These are phyloP conservation scores for Phytophthora vignae DNA, from an alignment of 352 stramenopile genomes.

Conservation along the genomic window DNA sequence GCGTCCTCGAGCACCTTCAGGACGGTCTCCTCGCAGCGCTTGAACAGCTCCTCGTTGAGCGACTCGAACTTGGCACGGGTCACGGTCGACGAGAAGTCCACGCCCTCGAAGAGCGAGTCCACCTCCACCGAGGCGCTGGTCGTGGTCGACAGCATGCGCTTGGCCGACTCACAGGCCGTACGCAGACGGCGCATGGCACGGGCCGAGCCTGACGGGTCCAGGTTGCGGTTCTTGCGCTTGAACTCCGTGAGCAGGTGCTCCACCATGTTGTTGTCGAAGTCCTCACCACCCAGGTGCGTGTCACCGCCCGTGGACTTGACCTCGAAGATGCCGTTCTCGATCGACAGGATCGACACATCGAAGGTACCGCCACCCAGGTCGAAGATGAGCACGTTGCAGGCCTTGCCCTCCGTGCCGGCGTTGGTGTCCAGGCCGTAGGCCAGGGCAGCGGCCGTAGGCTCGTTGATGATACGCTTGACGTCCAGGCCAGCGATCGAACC, in stretches of 20 bases:
- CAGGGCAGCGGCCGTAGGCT: conserved; percentile 96
- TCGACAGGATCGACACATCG: conserved; percentile 95
- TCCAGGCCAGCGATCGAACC: conserved; percentile 72
- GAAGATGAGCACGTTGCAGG: conserved; percentile 97
- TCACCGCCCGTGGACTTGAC: conserved; percentile 97
- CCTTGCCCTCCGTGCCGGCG: conserved; percentile 77
- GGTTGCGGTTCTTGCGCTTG: conserved; percentile 91
- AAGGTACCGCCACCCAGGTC: conserved; percentile 96
- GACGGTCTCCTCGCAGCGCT: conserved; percentile 86
- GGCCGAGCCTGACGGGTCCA: conserved; percentile 92
- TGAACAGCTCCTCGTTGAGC: conserved; percentile 85
- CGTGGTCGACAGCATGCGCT: conserved; percentile 95
- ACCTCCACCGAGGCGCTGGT: conserved; percentile 95
- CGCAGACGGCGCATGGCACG: conserved; percentile 95
- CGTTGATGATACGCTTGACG: conserved; percentile 95
- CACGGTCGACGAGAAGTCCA: conserved; percentile 95
- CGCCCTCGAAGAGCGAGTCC: conserved; percentile 95
- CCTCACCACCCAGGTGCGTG: conserved; percentile 94
- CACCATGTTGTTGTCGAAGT: conserved; percentile 97
- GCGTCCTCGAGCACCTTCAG: conserved; percentile 69
- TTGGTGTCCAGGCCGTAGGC: conserved; percentile 96
- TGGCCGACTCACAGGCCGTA: conserved; percentile 98
- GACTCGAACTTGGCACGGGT: conserved; percentile 95
- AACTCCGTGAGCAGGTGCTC: conserved; percentile 96
- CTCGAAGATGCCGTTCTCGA: conserved; percentile 98